Conservation (phyloP, 2,329 filamentous ascomycete species). For the Stagonosporopsis rhizophila region DNA sequence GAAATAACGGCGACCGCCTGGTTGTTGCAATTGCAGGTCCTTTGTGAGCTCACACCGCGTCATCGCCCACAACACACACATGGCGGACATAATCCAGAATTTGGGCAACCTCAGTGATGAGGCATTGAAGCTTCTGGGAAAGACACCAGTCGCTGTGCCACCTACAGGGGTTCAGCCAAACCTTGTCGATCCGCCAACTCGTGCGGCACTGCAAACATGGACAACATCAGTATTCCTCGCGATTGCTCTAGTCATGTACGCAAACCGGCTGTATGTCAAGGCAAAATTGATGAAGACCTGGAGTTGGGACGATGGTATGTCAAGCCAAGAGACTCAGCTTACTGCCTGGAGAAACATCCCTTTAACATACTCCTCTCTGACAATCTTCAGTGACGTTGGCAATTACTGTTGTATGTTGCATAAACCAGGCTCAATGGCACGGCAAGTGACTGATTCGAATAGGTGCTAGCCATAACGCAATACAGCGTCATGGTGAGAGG, state of each 20-base stretch:
- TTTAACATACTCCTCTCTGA: neutral
- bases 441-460: neutral
- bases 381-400: neutral
- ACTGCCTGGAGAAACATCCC: neutral
- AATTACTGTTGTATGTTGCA: neutral
- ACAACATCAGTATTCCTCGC: neutral
- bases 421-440: neutral
- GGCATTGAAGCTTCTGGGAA: neutral
- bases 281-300: neutral
- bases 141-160: conserved; percentile 4
- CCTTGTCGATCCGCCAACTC: conserved; percentile 13
- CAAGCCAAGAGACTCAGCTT: neutral
- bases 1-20: neutral
- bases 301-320: conserved; percentile 1
- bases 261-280: conserved; percentile 1
- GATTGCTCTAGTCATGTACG: neutral
- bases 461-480: neutral
- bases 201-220: conserved; percentile 9
- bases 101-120: neutral
- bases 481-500: neutral
- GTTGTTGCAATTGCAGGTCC: neutral
- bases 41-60: neutral
- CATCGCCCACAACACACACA: neutral
- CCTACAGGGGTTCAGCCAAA: conserved; percentile 16
- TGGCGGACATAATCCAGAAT: neutral